Evolutionary conservation across 768 basidiomycete species (phyloP).

Genomic region (Suillus lakei): DNA sequence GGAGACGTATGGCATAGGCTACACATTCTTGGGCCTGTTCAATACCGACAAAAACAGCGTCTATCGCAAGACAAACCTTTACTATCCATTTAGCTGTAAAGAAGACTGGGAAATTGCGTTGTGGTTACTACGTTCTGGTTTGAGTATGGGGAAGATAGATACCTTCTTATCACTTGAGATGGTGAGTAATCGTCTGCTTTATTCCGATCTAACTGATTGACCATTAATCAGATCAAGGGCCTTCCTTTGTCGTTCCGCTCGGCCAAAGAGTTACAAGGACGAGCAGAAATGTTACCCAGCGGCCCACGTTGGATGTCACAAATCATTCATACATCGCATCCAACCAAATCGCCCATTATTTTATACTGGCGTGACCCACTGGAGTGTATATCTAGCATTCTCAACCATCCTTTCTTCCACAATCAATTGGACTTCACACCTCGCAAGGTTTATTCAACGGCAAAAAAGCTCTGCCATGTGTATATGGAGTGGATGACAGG

Average conservation of each 20-base stretch:
- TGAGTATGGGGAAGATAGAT: too few relatives aligned
- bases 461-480: conserved; percentile 8
- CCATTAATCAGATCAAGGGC: conserved; percentile 5
- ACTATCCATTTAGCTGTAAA: too few relatives aligned
- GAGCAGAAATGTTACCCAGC: conserved; percentile 22
- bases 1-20: background rate
- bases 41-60: background rate
- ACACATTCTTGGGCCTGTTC: background rate
- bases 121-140: too few relatives aligned
- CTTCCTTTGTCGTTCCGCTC: conserved; percentile 24
- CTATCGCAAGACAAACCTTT: background rate
- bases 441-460: conserved; percentile 13
- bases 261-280: conserved; percentile 27
- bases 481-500: conserved; percentile 28
- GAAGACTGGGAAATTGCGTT: too few relatives aligned
- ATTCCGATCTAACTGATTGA: background rate
- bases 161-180: too few relatives aligned
- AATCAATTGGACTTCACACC: conserved; percentile 25
- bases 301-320: conserved; percentile 27
- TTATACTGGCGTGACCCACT: conserved; percentile 32
- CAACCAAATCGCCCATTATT: conserved; percentile 25
- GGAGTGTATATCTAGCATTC: conserved; percentile 26
- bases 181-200: too few relatives aligned
- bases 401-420: conserved; percentile 25
- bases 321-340: conserved; percentile 9